A percentile compares a stretch with the other conserved stretches of the same genome.
Conservation (phyloP, 2,329 filamentous ascomycete genomes). For the Sphaerulina vaccinii region DNA sequence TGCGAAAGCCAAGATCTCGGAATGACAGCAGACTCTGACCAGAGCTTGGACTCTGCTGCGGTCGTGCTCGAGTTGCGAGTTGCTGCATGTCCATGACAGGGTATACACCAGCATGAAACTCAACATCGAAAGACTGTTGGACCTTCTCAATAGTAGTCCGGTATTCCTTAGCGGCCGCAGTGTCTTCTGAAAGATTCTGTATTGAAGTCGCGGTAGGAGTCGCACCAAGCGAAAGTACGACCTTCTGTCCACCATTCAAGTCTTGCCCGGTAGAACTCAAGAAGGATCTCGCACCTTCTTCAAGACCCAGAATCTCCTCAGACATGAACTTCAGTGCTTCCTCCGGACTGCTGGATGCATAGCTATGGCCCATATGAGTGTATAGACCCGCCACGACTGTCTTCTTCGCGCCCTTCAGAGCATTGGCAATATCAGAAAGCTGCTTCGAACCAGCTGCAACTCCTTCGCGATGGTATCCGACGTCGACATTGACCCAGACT, state of each 20-base stretch:
- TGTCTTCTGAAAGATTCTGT: slow-evolving; percentile 55
- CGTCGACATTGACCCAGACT: slow-evolving; percentile 72
- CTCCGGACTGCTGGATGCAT: slow-evolving; percentile 54
- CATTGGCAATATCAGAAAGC: slow-evolving; percentile 50
- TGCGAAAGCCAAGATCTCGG: slow-evolving; percentile 62
- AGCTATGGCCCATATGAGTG: slow-evolving; percentile 71
- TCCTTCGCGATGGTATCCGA: slow-evolving; percentile 70
- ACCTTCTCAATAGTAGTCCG: slow-evolving; percentile 38
- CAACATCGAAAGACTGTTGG: slow-evolving; percentile 48
- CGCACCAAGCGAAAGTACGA: slow-evolving; percentile 69
- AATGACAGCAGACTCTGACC: slow-evolving; percentile 42
- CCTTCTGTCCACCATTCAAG: slow-evolving; percentile 28
- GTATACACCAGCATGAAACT: slow-evolving; percentile 76
- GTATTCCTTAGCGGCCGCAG: slow-evolving; percentile 39
- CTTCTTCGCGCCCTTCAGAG: slow-evolving; percentile 47
- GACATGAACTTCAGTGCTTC: slow-evolving; percentile 61
- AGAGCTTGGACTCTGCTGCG: slow-evolving; percentile 35
- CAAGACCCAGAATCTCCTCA: slow-evolving; percentile 58
- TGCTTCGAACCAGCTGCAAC: slow-evolving; percentile 52
- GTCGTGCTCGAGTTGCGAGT: slow-evolving; percentile 66
- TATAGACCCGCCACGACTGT: slow-evolving; percentile 64
- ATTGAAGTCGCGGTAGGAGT: slow-evolving; percentile 70
- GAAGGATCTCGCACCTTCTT: slow-evolving; percentile 46
- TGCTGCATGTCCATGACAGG: slow-evolving; percentile 76
- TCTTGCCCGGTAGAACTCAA: slow-evolving; percentile 27